Conservation (phyloP, 1,284 basidiomycete species). For the Hemileia vastatrix region DNA sequence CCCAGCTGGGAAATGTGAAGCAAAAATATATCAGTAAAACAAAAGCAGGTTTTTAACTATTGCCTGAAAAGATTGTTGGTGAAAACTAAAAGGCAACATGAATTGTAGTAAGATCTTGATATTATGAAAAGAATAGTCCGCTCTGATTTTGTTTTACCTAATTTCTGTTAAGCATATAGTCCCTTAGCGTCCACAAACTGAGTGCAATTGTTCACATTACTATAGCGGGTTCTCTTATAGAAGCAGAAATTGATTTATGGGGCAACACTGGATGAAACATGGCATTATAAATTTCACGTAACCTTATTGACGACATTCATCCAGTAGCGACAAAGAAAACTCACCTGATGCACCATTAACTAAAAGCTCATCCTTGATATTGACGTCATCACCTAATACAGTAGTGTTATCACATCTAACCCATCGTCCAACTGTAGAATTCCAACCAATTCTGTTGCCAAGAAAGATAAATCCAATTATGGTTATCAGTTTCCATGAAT, state of each 20-base stretch:
- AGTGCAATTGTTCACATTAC: conserved; percentile 19
- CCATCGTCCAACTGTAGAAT: conserved; percentile 51
- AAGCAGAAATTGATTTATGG: conserved; percentile 22
- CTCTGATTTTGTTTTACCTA: no score
- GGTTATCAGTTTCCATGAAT: no score
- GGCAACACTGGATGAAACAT: conserved; percentile 3
- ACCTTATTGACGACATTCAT: neutral
- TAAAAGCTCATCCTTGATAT: conserved; percentile 51
- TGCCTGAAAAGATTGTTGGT: no score
- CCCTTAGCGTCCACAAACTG: no score
- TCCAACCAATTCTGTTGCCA: conserved; percentile 46
- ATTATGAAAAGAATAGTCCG: no score
- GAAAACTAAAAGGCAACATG: no score
- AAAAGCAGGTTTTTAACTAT: no score
- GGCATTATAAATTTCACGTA: neutral
- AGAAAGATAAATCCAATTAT: neutral
- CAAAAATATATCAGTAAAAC: no score
- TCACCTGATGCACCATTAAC: conserved; percentile 48
- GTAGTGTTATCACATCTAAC: conserved; percentile 50
- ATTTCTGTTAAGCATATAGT: no score
- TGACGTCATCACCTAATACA: conserved; percentile 51
- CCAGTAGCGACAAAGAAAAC: neutral
- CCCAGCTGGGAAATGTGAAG: no score
- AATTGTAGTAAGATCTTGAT: no score
- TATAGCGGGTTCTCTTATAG: conserved; percentile 13